Conservation (phyloP, 148 eudicot genomes). For the Polygonum aviculare region DNA sequence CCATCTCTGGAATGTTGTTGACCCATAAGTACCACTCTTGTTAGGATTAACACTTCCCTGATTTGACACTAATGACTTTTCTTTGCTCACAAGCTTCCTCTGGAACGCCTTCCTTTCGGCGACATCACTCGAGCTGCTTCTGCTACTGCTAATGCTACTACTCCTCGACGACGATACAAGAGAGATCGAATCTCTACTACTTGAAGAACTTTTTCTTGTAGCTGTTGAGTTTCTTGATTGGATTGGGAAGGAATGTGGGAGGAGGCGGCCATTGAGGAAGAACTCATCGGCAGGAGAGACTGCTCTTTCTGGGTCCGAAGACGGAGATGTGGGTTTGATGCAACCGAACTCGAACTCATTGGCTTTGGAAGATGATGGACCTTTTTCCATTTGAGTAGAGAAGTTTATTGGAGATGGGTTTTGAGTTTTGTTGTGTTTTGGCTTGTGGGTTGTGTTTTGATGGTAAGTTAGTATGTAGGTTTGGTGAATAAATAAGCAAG, state of each 20-base stretch:
- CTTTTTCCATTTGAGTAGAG: background rate
- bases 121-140: slow-evolving; percentile 30
- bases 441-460: background rate
- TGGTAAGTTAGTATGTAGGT: background rate
- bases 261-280: slow-evolving; percentile 59
- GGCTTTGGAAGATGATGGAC: background rate
- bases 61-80: background rate
- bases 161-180: slow-evolving; percentile 42
- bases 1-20: slow-evolving; percentile 26
- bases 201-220: slow-evolving; percentile 26
- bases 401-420: background rate
- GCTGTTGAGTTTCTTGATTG: slow-evolving; percentile 26
- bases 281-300: slow-evolving; percentile 74
- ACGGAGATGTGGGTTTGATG: slow-evolving; percentile 23
- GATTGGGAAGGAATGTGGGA: slow-evolving; percentile 55
- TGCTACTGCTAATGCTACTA: slow-evolving; percentile 22
- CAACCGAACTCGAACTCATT: slow-evolving; percentile 53
- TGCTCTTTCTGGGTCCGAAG: background rate
- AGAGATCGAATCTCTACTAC: slow-evolving; percentile 22
- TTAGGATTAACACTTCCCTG: background rate
- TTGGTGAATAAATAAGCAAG: slow-evolving; percentile 12
- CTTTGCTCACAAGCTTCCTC: background rate
- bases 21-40: background rate
- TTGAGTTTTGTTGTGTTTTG: background rate
- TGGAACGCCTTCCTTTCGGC: slow-evolving; percentile 25